Conservation (phyloP, 176 grass and related monocot genomes). For the Oropetium thomaeum region DNA sequence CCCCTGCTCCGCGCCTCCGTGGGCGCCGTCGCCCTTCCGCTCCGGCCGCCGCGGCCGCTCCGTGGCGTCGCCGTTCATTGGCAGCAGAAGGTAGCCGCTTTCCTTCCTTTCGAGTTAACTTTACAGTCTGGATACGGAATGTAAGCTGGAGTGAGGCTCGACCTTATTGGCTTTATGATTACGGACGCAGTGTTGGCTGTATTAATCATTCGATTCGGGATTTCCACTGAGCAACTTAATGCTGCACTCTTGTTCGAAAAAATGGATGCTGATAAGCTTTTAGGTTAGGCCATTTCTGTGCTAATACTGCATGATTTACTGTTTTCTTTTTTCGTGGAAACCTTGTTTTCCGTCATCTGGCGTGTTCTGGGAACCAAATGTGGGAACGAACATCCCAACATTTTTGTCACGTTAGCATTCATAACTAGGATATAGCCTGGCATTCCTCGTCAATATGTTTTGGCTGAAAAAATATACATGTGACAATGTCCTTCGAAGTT, state of each 20-base stretch:
- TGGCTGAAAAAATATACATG: background rate
- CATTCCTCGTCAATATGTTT: background rate
- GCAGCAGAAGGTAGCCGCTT: slow-evolving; percentile 29
- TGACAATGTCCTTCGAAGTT: background rate
- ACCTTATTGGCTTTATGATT: background rate
- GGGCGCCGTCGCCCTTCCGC: slow-evolving; percentile 27
- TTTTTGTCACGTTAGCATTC: background rate
- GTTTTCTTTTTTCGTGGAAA: background rate
- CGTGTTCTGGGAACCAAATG: background rate
- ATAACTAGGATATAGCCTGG: background rate
- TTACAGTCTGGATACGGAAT: background rate
- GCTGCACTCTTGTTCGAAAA: background rate
- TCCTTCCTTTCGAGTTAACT: background rate
- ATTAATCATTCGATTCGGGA: background rate
- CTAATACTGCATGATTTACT: background rate
- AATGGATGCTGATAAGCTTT: background rate
- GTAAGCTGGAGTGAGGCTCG: background rate
- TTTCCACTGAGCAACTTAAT: background rate
- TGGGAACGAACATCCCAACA: background rate
- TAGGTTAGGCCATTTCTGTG: background rate
- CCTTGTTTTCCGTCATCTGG: slow-evolving; percentile 3
- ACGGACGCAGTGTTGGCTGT: background rate
- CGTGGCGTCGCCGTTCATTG: slow-evolving; percentile 25
- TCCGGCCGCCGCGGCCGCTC: slow-evolving; percentile 16
- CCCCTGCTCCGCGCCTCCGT: slow-evolving; percentile 30